Conservation (phyloP, 1,284 basidiomycete genomes). For the Papiliotrema laurentii region DNA sequence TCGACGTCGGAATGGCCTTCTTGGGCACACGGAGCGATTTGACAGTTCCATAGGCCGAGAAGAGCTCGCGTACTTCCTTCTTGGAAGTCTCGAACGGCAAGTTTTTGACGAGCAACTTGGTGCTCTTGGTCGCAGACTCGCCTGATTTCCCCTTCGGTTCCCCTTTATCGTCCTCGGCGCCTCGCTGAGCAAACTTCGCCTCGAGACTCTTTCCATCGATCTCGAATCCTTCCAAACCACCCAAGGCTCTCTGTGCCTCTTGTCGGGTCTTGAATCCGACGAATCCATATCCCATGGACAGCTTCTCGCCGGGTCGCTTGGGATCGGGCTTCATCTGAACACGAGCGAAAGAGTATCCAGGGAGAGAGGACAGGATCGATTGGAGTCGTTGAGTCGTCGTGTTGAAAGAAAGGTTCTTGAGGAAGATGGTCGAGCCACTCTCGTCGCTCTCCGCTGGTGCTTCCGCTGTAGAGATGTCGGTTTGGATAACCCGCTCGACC, state of each 20-base stretch:
- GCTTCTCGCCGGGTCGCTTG: slow-evolving; percentile 57
- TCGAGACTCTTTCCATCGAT: slow-evolving; percentile 83
- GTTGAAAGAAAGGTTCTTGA: slow-evolving; percentile 89
- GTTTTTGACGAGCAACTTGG: slow-evolving; percentile 96
- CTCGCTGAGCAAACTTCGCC: slow-evolving; percentile 83
- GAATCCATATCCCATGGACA: slow-evolving; percentile 96
- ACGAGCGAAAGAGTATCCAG: slow-evolving; percentile 80
- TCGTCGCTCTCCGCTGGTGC: slow-evolving; percentile 54
- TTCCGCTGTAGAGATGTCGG: no score
- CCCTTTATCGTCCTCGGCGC: slow-evolving; percentile 59
- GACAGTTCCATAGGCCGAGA: slow-evolving; percentile 85
- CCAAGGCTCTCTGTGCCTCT: slow-evolving; percentile 69
- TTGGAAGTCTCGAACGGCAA: slow-evolving; percentile 93
- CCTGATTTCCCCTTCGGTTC: slow-evolving; percentile 38
- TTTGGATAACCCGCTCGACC: slow-evolving; percentile 14
- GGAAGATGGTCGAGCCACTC: slow-evolving; percentile 78
- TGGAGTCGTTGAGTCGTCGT: slow-evolving; percentile 75
- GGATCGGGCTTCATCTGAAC: slow-evolving; percentile 89
- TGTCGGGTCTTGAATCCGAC: slow-evolving; percentile 79
- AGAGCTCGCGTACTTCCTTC: slow-evolving; percentile 84
- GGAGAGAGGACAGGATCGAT: slow-evolving; percentile 68
- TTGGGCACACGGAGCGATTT: slow-evolving; percentile 85
- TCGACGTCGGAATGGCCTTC: slow-evolving; percentile 73
- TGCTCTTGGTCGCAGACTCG: slow-evolving; percentile 55
- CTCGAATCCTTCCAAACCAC: slow-evolving; percentile 72